Percentiles rank a stretch among this genome's conserved stretches.
phyloP scores from a whole-genome alignment of 208 protist species.

The Wallacemonas sp. region DNA sequence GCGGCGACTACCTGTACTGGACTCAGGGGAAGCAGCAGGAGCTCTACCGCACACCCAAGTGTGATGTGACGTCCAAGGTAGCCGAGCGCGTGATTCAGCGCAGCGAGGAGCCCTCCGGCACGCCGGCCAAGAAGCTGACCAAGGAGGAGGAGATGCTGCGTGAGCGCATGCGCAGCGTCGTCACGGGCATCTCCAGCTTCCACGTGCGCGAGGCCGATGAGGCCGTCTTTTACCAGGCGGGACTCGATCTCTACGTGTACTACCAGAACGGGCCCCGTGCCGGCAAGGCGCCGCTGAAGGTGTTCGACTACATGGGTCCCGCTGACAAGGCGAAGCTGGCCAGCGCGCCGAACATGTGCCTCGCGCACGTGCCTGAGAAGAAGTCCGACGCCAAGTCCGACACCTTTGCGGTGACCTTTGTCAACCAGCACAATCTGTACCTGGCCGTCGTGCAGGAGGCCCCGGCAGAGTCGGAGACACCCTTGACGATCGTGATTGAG shows the following conservation, averaged over 20 bases:
- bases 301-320: conserved; percentile 58
- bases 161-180: conserved; percentile 62
- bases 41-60: conserved; percentile 47
- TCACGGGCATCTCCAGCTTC: conserved; percentile 68
- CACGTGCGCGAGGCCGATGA: conserved; percentile 50
- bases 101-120: neutral
- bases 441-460: conserved; percentile 50
- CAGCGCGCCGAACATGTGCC: conserved; percentile 59
- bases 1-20: conserved; percentile 71
- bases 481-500: conserved; percentile 44
- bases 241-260: conserved; percentile 66
- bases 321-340: conserved; percentile 34
- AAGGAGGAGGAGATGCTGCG: conserved; percentile 87
- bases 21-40: conserved; percentile 75
- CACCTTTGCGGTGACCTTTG: conserved; percentile 57
- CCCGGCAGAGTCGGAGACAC: conserved; percentile 15
- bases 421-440: conserved; percentile 78
- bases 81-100: conserved; percentile 18
- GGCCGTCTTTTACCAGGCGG: conserved; percentile 69
- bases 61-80: conserved; percentile 16
- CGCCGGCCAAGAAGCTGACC: conserved; percentile 27
- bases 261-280: conserved; percentile 45
- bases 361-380: conserved; percentile 16
- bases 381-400: neutral
- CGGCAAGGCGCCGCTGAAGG: conserved; percentile 41